These are phyloP conservation scores for Coniella vitis DNA, from an alignment of 2,329 filamentous ascomycete genomes.

Conservation along the genomic window DNA sequence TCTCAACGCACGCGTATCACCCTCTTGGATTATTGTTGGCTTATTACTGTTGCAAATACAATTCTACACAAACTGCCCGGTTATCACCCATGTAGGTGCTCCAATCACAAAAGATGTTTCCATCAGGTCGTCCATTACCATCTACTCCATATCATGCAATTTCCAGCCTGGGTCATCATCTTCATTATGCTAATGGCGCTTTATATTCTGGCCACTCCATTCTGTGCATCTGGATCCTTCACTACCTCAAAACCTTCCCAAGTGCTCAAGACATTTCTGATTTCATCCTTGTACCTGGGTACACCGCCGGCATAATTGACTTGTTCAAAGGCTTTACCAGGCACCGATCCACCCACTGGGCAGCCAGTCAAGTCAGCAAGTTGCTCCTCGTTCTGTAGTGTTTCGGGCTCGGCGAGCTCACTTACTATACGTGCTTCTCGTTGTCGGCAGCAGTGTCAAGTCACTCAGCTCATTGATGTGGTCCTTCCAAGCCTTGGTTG, in stretches of 20 bases:
- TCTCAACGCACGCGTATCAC: too few species aligned
- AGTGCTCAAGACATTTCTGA: slow-evolving; percentile 27
- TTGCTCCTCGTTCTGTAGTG: background rate
- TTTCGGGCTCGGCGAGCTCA: slow-evolving; percentile 20
- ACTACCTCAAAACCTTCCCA: slow-evolving; percentile 28
- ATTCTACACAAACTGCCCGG: too few species aligned
- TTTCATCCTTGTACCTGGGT: slow-evolving; percentile 26
- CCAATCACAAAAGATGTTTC: too few species aligned
- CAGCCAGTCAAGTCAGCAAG: background rate
- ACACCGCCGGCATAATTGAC: slow-evolving; percentile 41
- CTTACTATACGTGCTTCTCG: slow-evolving; percentile 32
- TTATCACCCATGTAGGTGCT: too few species aligned
- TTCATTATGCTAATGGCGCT: background rate
- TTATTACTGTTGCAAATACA: too few species aligned
- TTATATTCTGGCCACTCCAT: background rate
- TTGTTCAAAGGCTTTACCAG: slow-evolving; percentile 46
- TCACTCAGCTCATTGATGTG: slow-evolving; percentile 40
- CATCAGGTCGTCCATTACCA: too few species aligned
- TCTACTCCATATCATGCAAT: too few species aligned
- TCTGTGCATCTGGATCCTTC: background rate
- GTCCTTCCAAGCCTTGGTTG: slow-evolving; percentile 42
- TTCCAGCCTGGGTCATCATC: too few species aligned
- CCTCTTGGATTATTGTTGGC: too few species aligned
- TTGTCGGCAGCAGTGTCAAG: slow-evolving; percentile 40
- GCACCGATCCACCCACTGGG: slow-evolving; percentile 46